phyloP scores from a whole-genome alignment of 2,329 filamentous ascomycete species.

The Fusarium tjaetaba region DNA sequence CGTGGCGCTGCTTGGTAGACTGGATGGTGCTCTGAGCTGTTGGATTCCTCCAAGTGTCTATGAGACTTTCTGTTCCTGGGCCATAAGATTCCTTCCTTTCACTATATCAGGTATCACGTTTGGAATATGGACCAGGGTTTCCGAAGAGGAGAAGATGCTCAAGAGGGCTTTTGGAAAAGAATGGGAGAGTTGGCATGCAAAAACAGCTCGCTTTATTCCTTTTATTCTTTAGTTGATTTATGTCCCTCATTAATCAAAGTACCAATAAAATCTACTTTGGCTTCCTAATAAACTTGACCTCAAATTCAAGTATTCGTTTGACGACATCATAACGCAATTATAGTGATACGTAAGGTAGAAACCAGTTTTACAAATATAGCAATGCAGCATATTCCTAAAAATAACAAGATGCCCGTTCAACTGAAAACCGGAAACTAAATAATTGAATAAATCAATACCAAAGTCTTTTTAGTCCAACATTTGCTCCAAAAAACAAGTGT shows the following conservation, averaged over 20 bases:
- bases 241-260: no score
- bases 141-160: constrained; percentile 63
- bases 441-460: background rate
- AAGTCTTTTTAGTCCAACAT: background rate
- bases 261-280: no score
- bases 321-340: no score
- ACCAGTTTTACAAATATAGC: background rate
- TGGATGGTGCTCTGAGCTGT: constrained; percentile 53
- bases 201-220: constrained; percentile 61
- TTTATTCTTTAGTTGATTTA: background rate
- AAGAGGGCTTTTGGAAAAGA: constrained; percentile 55
- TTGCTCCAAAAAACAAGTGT: background rate
- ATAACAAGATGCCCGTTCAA: no score
- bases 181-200: constrained; percentile 60
- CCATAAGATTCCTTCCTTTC: constrained; percentile 1
- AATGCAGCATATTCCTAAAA: background rate
- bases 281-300: background rate
- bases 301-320: background rate
- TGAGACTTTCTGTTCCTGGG: background rate
- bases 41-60: constrained; percentile 47
- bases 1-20: constrained; percentile 47
- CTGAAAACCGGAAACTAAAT: no score
- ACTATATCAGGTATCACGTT: constrained; percentile 28
- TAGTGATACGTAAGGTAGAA: background rate
- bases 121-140: constrained; percentile 50